Evolutionary conservation across 1,284 basidiomycete species (phyloP).

Genomic region (Microbotryum lychnidis-dioicae): DNA sequence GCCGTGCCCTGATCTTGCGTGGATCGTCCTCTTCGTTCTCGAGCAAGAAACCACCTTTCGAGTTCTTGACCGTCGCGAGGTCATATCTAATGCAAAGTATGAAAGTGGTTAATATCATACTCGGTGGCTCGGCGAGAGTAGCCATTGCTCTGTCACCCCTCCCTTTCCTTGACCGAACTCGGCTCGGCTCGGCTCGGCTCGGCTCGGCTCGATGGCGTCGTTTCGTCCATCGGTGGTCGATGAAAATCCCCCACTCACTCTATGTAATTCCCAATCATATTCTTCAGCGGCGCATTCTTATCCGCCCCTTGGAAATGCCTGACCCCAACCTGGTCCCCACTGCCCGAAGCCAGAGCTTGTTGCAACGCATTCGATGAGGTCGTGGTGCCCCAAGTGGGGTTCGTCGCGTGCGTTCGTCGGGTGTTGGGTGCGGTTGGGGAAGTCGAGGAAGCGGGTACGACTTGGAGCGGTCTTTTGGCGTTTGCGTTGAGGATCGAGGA

Average conservation of each 20-base stretch:
- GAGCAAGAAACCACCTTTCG: constrained; percentile 83
- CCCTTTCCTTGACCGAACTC: background rate
- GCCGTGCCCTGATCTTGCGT: constrained; percentile 26
- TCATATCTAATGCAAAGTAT: constrained; percentile 53
- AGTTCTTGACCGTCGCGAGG: constrained; percentile 70
- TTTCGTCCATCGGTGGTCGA: too few species aligned
- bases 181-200: background rate
- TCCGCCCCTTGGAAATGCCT: constrained; percentile 21
- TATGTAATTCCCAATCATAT: constrained; percentile 28
- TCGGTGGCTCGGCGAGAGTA: background rate
- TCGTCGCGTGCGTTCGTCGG: constrained; percentile 14
- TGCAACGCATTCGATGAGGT: constrained; percentile 15
- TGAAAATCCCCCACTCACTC: constrained; percentile 2
- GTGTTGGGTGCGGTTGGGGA: constrained; percentile 49
- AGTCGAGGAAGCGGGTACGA: constrained; percentile 49
- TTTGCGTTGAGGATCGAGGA: constrained; percentile 46
- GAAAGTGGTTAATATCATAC: too few species aligned
- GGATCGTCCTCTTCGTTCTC: constrained; percentile 55
- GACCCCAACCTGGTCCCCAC: background rate
- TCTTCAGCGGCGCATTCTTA: constrained; percentile 17
- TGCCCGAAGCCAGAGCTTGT: constrained; percentile 36
- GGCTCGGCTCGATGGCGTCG: background rate
- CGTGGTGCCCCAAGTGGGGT: constrained; percentile 1
- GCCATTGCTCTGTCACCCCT: background rate
- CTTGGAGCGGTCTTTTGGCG: constrained; percentile 52